Conservation (phyloP, 768 basidiomycete genomes). For the Boletus coccyginus region DNA sequence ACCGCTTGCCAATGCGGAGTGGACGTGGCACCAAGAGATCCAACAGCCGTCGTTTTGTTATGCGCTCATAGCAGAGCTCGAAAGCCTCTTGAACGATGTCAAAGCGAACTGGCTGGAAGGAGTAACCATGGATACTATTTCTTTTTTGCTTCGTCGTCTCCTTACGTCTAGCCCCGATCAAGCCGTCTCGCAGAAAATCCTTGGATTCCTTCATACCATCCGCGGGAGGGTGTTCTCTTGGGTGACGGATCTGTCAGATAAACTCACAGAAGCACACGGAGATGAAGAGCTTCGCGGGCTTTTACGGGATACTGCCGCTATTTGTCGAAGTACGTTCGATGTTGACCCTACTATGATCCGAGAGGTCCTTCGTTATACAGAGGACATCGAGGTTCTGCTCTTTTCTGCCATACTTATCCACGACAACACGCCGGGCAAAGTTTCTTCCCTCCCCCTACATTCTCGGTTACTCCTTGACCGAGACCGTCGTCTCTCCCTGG, state of each 20-base stretch:
- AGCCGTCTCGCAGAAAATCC: slow-evolving; percentile 17
- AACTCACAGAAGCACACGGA: slow-evolving; percentile 8
- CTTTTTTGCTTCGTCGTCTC: slow-evolving; percentile 35
- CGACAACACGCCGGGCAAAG: slow-evolving; percentile 24
- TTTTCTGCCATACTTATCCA: slow-evolving; percentile 33
- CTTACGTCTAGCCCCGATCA: slow-evolving; percentile 23
- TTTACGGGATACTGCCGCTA: slow-evolving; percentile 19
- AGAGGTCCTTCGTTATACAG: slow-evolving; percentile 17
- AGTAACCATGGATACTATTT: slow-evolving; percentile 29
- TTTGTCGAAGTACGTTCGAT: slow-evolving; percentile 32
- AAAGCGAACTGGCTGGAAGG: slow-evolving; percentile 41
- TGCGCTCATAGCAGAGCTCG: slow-evolving; percentile 34
- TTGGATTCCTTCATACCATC: slow-evolving; percentile 27
- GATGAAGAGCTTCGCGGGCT: slow-evolving; percentile 3
- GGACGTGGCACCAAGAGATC: slow-evolving; percentile 14
- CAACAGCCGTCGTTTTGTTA: slow-evolving; percentile 7
- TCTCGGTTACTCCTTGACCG: slow-evolving; percentile 25
- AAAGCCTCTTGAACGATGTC: slow-evolving; percentile 27
- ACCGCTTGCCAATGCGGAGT: not conserved
- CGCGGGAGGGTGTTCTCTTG: slow-evolving; percentile 35
- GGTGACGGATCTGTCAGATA: slow-evolving; percentile 32
- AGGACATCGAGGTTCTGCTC: slow-evolving; percentile 30
- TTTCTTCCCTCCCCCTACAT: not conserved
- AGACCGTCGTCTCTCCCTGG: slow-evolving; percentile 31
- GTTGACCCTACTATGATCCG: not conserved